Evolutionary conservation across 176 grass and related monocot species (phyloP), one percentile per base, ranked within the genome.

Genomic region (Triticum monococcum): DNA sequence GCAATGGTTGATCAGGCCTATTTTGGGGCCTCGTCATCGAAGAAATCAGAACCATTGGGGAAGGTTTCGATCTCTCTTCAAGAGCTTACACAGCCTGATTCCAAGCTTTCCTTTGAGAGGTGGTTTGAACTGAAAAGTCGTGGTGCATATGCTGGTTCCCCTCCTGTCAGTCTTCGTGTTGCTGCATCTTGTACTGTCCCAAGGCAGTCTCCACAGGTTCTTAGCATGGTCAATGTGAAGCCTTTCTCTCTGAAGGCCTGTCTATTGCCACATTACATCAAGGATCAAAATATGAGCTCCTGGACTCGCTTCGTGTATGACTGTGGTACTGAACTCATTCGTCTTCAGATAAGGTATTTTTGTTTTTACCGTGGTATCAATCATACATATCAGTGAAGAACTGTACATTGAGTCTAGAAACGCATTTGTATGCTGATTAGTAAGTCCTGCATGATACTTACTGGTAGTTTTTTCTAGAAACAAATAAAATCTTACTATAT

Each of bases 81-180:
- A 50, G 90, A 91, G 35, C 79, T 98, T 80, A 73, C 54, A 48
- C 64, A 81, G n/a, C 90, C 86, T 61, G 83, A 91, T 75, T 92
- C 92, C 22, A 92, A 90, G n/a, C 89, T 94, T 72, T 94, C 88
- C 22, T 82, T 94, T 2, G 91, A 98, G 65, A 91, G 75, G 54
- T 98, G 97, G 94, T 88, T 96, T 91, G 88, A 94, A 88, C 33
- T 98, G 81, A 92, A 94, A 85, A 20, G 75, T 57, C 87, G 80
- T 56, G 71, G 32, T 67, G 80, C 86, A 41, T 48, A 88, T 92
- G 72, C 79, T 13, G 62, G 86, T 64, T 89, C 87, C 63, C 38
- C 85, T 86, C 73, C 84, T 1, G 63, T 88, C 71, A 89, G 83
- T 77, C 69, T 98, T 73, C 90, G 76, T 41, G 94, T 98, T 83